Conservation (phyloP, 2,329 filamentous ascomycete species). For the Alternaria alternata region DNA sequence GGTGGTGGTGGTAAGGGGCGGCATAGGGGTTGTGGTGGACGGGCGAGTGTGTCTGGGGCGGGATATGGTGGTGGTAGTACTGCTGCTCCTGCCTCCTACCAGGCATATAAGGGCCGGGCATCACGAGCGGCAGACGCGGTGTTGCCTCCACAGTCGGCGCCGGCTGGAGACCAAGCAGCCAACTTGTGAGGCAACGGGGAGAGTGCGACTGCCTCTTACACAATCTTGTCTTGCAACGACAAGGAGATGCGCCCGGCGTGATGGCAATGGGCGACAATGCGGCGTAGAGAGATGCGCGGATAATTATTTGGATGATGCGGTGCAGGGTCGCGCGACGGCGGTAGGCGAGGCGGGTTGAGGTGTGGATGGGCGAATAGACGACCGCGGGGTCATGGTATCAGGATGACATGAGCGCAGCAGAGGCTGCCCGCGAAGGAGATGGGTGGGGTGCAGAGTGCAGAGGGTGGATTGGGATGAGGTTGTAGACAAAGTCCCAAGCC, state of each 20-base stretch:
- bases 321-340: conserved; percentile 39
- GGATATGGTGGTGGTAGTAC: conserved; percentile 41
- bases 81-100: conserved; percentile 53
- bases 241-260: background rate
- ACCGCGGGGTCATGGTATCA: conserved; percentile 46
- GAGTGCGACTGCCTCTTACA: background rate
- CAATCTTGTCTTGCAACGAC: no score
- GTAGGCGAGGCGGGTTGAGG: conserved; percentile 21
- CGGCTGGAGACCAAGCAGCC: conserved; percentile 48
- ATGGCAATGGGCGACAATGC: conserved; percentile 10
- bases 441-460: conserved; percentile 11
- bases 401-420: conserved; percentile 46
- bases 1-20: conserved; percentile 45
- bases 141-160: conserved; percentile 52
- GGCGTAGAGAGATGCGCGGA: conserved; percentile 22
- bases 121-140: conserved; percentile 70
- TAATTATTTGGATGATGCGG: conserved; percentile 37
- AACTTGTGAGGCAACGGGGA: conserved; percentile 50
- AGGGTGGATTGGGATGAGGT: conserved; percentile 15
- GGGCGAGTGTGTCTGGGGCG: conserved; percentile 29
- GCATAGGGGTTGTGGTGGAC: conserved; percentile 39
- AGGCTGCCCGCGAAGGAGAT: conserved; percentile 33
- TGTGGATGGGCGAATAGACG: conserved; percentile 31
- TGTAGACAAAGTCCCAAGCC: conserved; percentile 29
- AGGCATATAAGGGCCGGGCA: conserved; percentile 68